Conservation (phyloP, 2,329 filamentous ascomycete genomes). For the Penicillium sclerotiorum region DNA sequence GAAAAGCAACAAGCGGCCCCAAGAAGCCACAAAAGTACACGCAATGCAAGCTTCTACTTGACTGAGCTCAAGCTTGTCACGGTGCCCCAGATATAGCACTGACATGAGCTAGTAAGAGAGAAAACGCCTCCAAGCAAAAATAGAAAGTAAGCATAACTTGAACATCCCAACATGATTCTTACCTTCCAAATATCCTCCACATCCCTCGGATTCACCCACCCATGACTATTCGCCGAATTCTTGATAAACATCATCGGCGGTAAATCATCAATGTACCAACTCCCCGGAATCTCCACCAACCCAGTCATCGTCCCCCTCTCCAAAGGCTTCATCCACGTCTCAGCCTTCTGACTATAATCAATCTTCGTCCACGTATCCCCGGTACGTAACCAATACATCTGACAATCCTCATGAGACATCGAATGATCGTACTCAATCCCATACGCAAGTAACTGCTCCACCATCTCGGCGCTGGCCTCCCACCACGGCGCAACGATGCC, state of each 20-base stretch:
- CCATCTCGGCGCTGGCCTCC: constrained; percentile 70
- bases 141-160: no score
- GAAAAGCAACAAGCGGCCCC: no score
- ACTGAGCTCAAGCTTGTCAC: no score
- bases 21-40: background rate
- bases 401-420: constrained; percentile 49
- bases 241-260: constrained; percentile 53
- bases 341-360: constrained; percentile 45
- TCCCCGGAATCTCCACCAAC: constrained; percentile 48
- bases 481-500: constrained; percentile 76
- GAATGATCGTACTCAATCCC: constrained; percentile 50
- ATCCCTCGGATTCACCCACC: constrained; percentile 61
- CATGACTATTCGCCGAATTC: constrained; percentile 54
- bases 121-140: constrained; percentile 1
- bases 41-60: no score
- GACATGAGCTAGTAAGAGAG: no score
- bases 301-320: constrained; percentile 50
- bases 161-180: no score
- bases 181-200: constrained; percentile 61
- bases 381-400: constrained; percentile 48
- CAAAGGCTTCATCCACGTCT: constrained; percentile 51
- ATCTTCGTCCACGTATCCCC: constrained; percentile 51
- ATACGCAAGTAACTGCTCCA: constrained; percentile 48
- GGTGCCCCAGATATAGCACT: no score
- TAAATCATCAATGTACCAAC: constrained; percentile 50